Evolutionary conservation across 1,139 yeast species (phyloP), one percentile per base, ranked within the genome.

Genomic region (Hansenula lynferdii): DNA sequence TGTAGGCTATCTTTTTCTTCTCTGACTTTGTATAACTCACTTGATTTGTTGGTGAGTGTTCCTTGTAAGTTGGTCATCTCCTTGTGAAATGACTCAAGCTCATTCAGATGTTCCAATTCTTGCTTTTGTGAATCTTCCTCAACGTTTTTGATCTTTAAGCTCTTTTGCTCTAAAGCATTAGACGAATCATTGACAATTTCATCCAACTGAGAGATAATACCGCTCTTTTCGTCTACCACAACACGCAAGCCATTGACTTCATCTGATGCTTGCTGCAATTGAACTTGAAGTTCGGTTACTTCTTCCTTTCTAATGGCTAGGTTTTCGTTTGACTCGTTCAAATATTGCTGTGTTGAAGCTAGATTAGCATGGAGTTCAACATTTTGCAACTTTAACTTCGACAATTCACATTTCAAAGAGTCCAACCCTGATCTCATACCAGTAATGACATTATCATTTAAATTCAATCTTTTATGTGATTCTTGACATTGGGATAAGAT

Each of bases 101-200:
- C 66, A 4, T 58, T 53, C n/a, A 61, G 38, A 38, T 61, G 63
- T 20, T 62, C 65, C 10, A 56, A 50, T 33, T 63, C 65, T 17
- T 57, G 51, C 37, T 56, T 56, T 33, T 59, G 56, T 18, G 52
- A 37, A 16, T 48, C 52, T 7, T 48, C 48, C 12, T 52, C 46
- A 36, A 57, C 37, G 5, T 44, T 43, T 19, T 53, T 50, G 11
- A 60, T 45, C 14, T 52, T 57, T 4, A 42, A 45, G 18, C 53
- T 53, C 40, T 58, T 62, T 31, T 45, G 48, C 2, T 51, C 47
- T 15, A 54, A 44, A 15, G 51, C 54, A 21, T 46, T 42, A 3
- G 42, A 43, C 31, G 47, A 47, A 11, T 51, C 40, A 12, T 41
- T 28, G 15, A 48, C 25, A 5, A 39, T 27, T 15, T 31, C 23